Evolutionary conservation across 257 asterid species (phyloP).

Genomic region (Solanum pimpinellifolium): DNA sequence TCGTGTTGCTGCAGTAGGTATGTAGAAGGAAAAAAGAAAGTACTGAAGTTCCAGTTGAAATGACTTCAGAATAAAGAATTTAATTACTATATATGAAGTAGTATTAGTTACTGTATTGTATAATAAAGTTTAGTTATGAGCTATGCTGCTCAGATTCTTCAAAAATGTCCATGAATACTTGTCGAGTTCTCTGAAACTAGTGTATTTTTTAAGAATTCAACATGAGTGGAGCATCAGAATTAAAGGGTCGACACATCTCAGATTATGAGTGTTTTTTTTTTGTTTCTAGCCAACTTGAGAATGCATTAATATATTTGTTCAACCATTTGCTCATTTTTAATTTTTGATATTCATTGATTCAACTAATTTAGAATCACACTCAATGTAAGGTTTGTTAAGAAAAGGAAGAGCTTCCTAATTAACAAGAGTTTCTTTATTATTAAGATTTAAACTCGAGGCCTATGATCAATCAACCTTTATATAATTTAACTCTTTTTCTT

Average conservation of each 20-base stretch:
- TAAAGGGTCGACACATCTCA: too few relatives aligned
- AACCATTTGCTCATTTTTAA: too few relatives aligned
- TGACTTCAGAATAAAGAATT: not conserved
- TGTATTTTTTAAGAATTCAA: too few relatives aligned
- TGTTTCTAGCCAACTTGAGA: not conserved
- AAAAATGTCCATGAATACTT: too few relatives aligned
- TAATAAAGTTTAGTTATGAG: not conserved
- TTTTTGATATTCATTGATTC: not conserved
- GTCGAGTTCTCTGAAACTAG: too few relatives aligned
- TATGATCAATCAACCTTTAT: not conserved
- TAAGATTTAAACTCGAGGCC: not conserved
- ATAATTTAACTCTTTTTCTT: not conserved
- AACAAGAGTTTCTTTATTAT: not conserved
- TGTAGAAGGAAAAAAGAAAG: not conserved
- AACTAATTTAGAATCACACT: not conserved
- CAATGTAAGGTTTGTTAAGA: not conserved
- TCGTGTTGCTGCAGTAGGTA: not conserved
- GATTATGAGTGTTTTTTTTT: not conserved
- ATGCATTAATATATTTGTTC: not conserved
- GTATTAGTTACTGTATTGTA: not conserved
- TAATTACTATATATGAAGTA: not conserved
- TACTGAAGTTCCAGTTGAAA: not conserved
- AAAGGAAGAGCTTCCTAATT: not conserved
- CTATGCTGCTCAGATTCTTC: too few relatives aligned
- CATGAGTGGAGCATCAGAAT: too few relatives aligned